Evolutionary conservation across 2,329 filamentous ascomycete species (phyloP).

Genomic region (Fusarium sp.): DNA sequence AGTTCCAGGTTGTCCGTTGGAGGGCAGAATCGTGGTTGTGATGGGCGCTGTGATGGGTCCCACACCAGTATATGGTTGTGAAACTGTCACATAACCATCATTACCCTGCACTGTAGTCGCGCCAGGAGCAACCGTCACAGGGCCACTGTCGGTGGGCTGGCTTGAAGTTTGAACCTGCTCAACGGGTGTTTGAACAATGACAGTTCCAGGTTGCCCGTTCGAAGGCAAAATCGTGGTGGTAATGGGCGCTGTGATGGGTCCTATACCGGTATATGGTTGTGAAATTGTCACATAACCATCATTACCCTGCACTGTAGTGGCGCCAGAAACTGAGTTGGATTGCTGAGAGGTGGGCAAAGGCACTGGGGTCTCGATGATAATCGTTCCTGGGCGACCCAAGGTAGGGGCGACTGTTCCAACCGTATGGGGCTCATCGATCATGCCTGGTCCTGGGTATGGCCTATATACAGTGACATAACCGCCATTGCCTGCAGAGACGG

Average conservation of each 20-base stretch:
- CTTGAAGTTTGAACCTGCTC: not conserved
- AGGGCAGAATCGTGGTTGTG: slow-evolving; percentile 15
- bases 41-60: slow-evolving; percentile 18
- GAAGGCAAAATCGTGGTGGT: slow-evolving; percentile 17
- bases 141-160: too few relatives aligned
- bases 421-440: slow-evolving; percentile 21
- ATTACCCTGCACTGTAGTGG: slow-evolving; percentile 10
- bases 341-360: not conserved
- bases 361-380: slow-evolving; percentile 31
- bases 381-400: slow-evolving; percentile 20
- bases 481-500: slow-evolving; percentile 6
- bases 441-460: slow-evolving; percentile 28
- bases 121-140: slow-evolving; percentile 9
- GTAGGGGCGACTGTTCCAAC: slow-evolving; percentile 25
- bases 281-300: slow-evolving; percentile 27
- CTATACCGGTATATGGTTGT: slow-evolving; percentile 14
- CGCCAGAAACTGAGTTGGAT: not conserved
- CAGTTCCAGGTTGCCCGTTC: slow-evolving; percentile 18
- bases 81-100: slow-evolving; percentile 24
- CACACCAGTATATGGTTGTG: slow-evolving; percentile 15
- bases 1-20: slow-evolving; percentile 17
- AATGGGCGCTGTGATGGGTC: slow-evolving; percentile 16
- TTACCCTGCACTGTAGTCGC: slow-evolving; percentile 5
- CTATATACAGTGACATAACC: slow-evolving; percentile 31
- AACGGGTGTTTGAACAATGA: slow-evolving; percentile 20